Conservation (phyloP, 2,329 filamentous ascomycete species). For the Fusarium tjaetaba region DNA sequence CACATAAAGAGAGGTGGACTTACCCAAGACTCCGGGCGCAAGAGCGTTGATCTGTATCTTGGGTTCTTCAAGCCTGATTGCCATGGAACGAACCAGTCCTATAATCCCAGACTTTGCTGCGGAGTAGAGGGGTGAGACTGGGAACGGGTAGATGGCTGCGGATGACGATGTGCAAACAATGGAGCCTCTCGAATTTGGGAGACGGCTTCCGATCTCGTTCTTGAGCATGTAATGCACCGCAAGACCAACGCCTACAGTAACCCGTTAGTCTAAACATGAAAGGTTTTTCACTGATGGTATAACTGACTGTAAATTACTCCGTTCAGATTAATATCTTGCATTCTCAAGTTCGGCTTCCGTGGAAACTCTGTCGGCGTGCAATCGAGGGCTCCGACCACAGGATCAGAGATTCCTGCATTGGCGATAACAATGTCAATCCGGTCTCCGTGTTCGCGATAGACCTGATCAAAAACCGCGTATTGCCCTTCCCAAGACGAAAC, state of each 20-base stretch:
- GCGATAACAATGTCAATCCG: not conserved
- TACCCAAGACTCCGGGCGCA: not conserved
- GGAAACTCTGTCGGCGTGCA: not conserved
- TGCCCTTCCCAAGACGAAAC: not conserved
- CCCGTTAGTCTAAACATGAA: no score
- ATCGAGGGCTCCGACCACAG: not conserved
- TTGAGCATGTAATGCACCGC: constrained; percentile 1
- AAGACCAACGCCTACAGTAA: not conserved
- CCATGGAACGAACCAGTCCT: not conserved
- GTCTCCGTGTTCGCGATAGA: not conserved
- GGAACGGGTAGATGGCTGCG: not conserved
- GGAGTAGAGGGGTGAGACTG: not conserved
- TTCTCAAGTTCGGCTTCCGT: not conserved
- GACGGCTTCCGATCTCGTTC: not conserved
- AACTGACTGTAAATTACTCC: not conserved
- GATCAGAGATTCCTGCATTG: not conserved
- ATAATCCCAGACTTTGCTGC: not conserved
- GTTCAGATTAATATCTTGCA: not conserved
- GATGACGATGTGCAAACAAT: constrained; percentile 5
- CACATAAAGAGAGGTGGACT: not conserved
- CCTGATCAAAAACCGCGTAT: not conserved
- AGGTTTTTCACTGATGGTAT: no score
- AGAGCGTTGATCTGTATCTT: constrained; percentile 3
- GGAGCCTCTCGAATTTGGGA: not conserved
- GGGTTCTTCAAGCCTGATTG: not conserved